Conservation (phyloP, 139 green algal genomes). For the Picochlorum costavermella region DNA sequence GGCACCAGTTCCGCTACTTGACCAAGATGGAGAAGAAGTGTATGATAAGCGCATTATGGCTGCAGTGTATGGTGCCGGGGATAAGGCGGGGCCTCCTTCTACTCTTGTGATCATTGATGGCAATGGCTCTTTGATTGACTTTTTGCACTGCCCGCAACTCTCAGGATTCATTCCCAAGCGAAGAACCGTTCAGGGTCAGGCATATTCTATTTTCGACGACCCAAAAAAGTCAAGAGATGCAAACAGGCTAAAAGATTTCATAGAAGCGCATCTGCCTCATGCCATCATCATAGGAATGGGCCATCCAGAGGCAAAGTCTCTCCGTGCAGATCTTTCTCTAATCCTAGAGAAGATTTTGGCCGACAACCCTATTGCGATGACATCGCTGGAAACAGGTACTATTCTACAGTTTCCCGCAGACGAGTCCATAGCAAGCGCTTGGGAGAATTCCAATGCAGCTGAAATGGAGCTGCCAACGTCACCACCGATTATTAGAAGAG, state of each 20-base stretch:
- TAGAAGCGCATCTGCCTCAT: constrained; percentile 69
- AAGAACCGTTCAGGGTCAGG: constrained; percentile 1
- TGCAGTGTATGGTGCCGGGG: constrained; percentile 53
- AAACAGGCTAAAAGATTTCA: constrained; percentile 48
- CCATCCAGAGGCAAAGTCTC: constrained; percentile 36
- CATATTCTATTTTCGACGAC: constrained; percentile 36
- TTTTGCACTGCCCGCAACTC: constrained; percentile 28
- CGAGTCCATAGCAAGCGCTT: constrained; percentile 66
- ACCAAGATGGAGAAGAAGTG: constrained; percentile 27
- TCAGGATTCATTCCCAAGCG: neutral
- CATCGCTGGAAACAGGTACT: constrained; percentile 28
- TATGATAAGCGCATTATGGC: constrained; percentile 54
- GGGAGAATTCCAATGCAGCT: constrained; percentile 57
- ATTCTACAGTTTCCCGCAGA: constrained; percentile 53
- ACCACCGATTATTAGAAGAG: constrained; percentile 56
- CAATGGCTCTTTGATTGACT: constrained; percentile 25
- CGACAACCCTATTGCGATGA: constrained; percentile 31
- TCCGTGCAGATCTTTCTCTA: constrained; percentile 54
- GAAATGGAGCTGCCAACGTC: constrained; percentile 53
- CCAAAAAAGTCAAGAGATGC: constrained; percentile 39
- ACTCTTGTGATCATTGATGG: constrained; percentile 64
- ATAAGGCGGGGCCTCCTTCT: constrained; percentile 35
- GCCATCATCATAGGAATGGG: constrained; percentile 63
- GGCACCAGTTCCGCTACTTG: constrained; percentile 21
- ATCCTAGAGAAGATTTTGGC: constrained; percentile 53